Evolutionary conservation across 2,329 filamentous ascomycete species (phyloP), one percentile per base, ranked within the genome.

Genomic region (Beauveria medogensis): DNA sequence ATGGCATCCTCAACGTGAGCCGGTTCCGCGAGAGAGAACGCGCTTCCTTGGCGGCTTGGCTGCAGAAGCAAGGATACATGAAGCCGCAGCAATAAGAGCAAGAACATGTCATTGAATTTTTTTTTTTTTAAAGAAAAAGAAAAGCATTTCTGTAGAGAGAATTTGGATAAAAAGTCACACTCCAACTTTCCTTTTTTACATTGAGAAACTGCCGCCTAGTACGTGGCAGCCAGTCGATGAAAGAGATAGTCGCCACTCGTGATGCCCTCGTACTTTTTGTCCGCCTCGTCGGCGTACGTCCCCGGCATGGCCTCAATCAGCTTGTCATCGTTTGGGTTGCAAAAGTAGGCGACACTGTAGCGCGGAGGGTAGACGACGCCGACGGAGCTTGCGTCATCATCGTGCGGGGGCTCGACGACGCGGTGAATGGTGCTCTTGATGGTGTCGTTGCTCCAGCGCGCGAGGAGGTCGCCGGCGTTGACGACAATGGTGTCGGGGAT

Each of bases 341-440:
- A 54, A 22, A 78, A 81, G 69, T 67, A 97, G 67, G 92, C 92
- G 70, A 97, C 88, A 67, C 89, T 93, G 70, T 97, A 97, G 44
- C 89, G 80, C 0, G 91, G 80, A 1, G 91, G 91, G 72, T 95
- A 88, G 14, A 46, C 22, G 44, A 46, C 22, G 44, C 78, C 75
- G 18, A 5, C 9, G 9, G 30, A 34, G 30, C 22, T 22, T 22
- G 22, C 22, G 2, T 22, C 22, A 22, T 75, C 76, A 3, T 76
- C 77, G 18, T 78, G 77, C 1, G 90, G 89, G 2, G 92, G 92
- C 75, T 96, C 90, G 5, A 97, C 90, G 1, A 97, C 92, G 12
- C 92, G 85, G 73, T 97, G 92, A 63, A 92, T 84, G 4, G 92
- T 97, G 70, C 89, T 93, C 76, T 89, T 92, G 75, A 97, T 96